A percentile compares a stretch with the other conserved stretches of the same genome.
These are phyloP conservation scores for Escovopsis sp. DNA, from an alignment of 2,329 filamentous ascomycete genomes.

Conservation along the genomic window DNA sequence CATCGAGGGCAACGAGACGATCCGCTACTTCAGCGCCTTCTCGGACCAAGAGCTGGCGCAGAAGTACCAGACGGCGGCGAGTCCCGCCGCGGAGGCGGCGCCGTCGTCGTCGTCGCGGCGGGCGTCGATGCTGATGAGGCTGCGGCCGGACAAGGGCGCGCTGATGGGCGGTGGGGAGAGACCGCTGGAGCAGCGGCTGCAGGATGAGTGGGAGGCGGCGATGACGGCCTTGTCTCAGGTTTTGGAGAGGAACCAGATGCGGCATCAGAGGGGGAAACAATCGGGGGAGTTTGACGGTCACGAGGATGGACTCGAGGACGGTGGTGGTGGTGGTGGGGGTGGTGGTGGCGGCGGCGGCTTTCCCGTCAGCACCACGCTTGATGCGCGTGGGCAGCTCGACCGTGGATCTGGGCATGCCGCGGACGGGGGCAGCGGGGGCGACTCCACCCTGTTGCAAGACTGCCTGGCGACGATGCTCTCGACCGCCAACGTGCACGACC, in stretches of 20 bases:
- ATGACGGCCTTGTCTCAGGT: slow-evolving; percentile 18
- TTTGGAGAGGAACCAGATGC: slow-evolving; percentile 20
- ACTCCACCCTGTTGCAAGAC: slow-evolving; percentile 1
- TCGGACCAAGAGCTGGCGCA: slow-evolving; percentile 20
- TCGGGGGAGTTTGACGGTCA: slow-evolving; percentile 2
- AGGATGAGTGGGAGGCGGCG: slow-evolving; percentile 23
- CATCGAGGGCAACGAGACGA: slow-evolving; percentile 25
- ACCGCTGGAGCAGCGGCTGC: slow-evolving; percentile 21
- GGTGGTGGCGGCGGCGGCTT: too few relatives aligned
- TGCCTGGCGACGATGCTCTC: slow-evolving; percentile 4
- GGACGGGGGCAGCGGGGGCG: too few relatives aligned
- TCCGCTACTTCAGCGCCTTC: slow-evolving; percentile 30
- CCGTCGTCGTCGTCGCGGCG: slow-evolving; percentile 14
- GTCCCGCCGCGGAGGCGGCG: slow-evolving; percentile 13
- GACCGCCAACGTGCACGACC: slow-evolving; percentile 2
- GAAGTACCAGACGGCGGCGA: slow-evolving; percentile 17
- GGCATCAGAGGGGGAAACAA: slow-evolving; percentile 10
- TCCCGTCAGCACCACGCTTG: slow-evolving; percentile 2
- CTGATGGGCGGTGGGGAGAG: slow-evolving; percentile 12
- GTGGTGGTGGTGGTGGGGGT: too few relatives aligned
- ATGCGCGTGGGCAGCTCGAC: too few relatives aligned
- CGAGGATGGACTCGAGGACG: slow-evolving; percentile 5
- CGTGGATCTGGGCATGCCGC: too few relatives aligned
- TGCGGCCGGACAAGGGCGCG: slow-evolving; percentile 17
- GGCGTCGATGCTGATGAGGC: slow-evolving; percentile 19